Conservation (phyloP, 1,284 basidiomycete genomes). For the Trametes polyzona region DNA sequence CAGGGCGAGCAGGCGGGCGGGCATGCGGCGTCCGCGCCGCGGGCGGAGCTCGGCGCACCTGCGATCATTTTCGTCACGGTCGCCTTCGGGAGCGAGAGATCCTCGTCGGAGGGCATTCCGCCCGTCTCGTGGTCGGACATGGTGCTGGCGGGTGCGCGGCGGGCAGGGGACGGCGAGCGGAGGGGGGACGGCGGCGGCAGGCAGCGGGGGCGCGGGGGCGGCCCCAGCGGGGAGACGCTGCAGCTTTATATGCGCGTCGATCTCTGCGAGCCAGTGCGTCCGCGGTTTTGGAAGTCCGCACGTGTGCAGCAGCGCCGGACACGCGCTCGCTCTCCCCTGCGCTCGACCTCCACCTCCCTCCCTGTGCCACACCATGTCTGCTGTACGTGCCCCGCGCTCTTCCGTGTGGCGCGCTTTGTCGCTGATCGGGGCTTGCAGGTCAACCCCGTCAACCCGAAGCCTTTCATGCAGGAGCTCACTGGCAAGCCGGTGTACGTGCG, state of each 20-base stretch:
- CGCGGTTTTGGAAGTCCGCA: conserved; percentile 59
- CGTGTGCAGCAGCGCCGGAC: conserved; percentile 38
- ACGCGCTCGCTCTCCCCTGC: conserved; percentile 32
- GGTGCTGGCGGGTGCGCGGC: conserved; percentile 20
- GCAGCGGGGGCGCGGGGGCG: conserved; percentile 15
- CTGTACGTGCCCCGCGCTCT: conserved; percentile 40
- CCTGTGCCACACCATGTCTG: conserved; percentile 57
- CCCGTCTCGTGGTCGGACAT: conserved; percentile 90
- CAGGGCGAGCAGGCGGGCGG: neutral
- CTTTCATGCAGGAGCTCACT: conserved; percentile 97
- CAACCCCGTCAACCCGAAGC: conserved; percentile 97
- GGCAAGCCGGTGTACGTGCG: conserved; percentile 95
- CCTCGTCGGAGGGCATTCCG: conserved; percentile 76
- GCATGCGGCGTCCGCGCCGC: neutral
- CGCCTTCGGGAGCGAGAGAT: conserved; percentile 94
- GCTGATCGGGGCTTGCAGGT: conserved; percentile 52
- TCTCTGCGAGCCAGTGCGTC: conserved; percentile 22
- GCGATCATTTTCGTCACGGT: conserved; percentile 97
- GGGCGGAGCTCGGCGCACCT: conserved; percentile 70
- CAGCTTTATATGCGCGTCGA: conserved; percentile 29
- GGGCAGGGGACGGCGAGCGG: neutral
- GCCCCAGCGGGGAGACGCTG: conserved; percentile 21
- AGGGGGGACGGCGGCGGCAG: conserved; percentile 11
- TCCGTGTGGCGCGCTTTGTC: conserved; percentile 9
- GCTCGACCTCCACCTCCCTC: conserved; percentile 10